A percentile compares a stretch with the other conserved stretches of the same genome.
phyloP scores from a whole-genome alignment of 2,329 filamentous ascomycete species.

The Colletotrichum eleusines region DNA sequence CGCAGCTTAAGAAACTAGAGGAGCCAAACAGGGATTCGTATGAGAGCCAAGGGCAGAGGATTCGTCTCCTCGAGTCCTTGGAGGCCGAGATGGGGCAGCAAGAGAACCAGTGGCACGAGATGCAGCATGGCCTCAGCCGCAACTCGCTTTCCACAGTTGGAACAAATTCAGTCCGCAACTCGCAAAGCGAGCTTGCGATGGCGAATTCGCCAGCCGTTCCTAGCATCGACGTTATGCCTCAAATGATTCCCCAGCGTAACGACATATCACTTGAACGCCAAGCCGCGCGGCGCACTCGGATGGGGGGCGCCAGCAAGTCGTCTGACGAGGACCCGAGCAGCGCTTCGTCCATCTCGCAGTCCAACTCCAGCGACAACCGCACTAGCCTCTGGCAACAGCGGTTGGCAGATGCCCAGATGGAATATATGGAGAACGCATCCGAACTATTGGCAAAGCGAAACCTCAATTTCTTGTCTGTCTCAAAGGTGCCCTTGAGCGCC shows the following conservation, averaged over 20 bases:
- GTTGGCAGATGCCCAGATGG: slow-evolving; percentile 59
- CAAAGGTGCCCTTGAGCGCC: slow-evolving; percentile 44
- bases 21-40: slow-evolving; percentile 51
- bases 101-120: slow-evolving; percentile 69
- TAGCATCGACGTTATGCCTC: slow-evolving; percentile 42
- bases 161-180: slow-evolving; percentile 50
- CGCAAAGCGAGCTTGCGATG: slow-evolving; percentile 43
- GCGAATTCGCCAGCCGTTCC: slow-evolving; percentile 1
- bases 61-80: slow-evolving; percentile 67
- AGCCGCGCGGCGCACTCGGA: slow-evolving; percentile 53
- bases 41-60: slow-evolving; percentile 56
- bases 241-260: slow-evolving; percentile 40
- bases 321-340: slow-evolving; percentile 47
- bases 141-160: slow-evolving; percentile 63
- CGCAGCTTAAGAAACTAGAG: slow-evolving; percentile 64
- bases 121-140: slow-evolving; percentile 65
- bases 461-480: slow-evolving; percentile 54
- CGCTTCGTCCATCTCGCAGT: slow-evolving; percentile 47
- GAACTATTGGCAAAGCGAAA: slow-evolving; percentile 53
- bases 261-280: slow-evolving; percentile 54
- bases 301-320: slow-evolving; percentile 48
- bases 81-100: slow-evolving; percentile 73
- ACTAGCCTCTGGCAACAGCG: slow-evolving; percentile 59
- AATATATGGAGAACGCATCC: slow-evolving; percentile 58
- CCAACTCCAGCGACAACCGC: slow-evolving; percentile 46